phyloP scores from a whole-genome alignment of 1,284 basidiomycete genomes.

The Heterobasidion occidentale region DNA sequence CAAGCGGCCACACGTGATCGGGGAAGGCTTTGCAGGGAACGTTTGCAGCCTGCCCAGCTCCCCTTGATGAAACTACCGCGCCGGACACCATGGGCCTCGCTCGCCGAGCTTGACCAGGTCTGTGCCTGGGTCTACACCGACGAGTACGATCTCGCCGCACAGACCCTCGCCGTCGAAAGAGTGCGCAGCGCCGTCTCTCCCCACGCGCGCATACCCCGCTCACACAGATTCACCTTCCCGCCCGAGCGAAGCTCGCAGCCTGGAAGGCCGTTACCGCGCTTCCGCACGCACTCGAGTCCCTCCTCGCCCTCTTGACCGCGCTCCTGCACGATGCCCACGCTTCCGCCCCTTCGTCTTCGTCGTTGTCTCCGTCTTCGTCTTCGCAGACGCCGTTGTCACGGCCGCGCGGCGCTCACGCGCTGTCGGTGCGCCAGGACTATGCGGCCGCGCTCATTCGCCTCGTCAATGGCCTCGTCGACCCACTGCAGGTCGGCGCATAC shows the following conservation, averaged over 20 bases:
- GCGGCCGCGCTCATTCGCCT: slow-evolving; percentile 79
- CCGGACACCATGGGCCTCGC: slow-evolving; percentile 76
- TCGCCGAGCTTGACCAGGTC: slow-evolving; percentile 73
- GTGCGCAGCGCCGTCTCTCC: slow-evolving; percentile 29
- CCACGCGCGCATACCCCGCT: slow-evolving; percentile 5
- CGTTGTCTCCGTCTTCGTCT: no score
- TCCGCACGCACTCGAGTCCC: slow-evolving; percentile 69
- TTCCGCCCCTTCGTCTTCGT: slow-evolving; percentile 22
- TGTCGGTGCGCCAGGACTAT: slow-evolving; percentile 59
- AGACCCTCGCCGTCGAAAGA: slow-evolving; percentile 59
- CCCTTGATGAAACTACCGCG: slow-evolving; percentile 65
- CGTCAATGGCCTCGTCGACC: slow-evolving; percentile 93
- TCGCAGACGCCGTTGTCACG: slow-evolving; percentile 14
- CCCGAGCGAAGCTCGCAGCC: slow-evolving; percentile 52
- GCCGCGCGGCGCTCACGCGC: not conserved
- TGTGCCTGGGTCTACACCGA: slow-evolving; percentile 77
- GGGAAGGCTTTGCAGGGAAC: not conserved
- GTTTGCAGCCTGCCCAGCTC: not conserved
- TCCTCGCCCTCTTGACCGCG: slow-evolving; percentile 62
- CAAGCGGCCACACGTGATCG: not conserved
- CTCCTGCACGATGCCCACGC: slow-evolving; percentile 42
- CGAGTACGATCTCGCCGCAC: slow-evolving; percentile 48
- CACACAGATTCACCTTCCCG: slow-evolving; percentile 1
- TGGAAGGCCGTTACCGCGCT: slow-evolving; percentile 67
- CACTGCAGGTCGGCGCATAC: slow-evolving; percentile 80